phyloP scores from a whole-genome alignment of 352 stramenopile genomes.

The Pythium myriotylum region DNA sequence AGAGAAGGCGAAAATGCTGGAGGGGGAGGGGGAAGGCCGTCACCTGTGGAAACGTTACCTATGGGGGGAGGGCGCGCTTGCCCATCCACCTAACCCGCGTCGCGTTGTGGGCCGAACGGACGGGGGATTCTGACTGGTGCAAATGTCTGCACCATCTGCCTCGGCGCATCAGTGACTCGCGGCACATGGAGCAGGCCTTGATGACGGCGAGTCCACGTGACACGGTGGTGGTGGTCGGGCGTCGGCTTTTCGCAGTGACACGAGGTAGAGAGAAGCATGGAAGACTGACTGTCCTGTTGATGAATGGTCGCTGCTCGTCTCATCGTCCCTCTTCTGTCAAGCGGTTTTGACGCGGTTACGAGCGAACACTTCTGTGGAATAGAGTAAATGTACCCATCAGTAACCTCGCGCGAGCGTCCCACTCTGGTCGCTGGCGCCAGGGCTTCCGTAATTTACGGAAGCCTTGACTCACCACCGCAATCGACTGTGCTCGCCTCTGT shows the following conservation, averaged over 20 bases:
- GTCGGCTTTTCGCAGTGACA: too few relatives aligned
- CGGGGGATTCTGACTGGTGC: neutral
- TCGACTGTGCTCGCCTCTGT: too few relatives aligned
- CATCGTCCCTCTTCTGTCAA: neutral
- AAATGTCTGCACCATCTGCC: constrained; percentile 16
- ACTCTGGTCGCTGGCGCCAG: constrained; percentile 23
- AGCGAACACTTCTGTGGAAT: constrained; percentile 8
- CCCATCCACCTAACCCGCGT: constrained; percentile 2
- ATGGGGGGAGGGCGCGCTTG: too few relatives aligned
- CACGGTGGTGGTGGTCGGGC: too few relatives aligned
- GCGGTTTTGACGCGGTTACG: neutral
- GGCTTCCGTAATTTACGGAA: constrained; percentile 16
- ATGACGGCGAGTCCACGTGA: too few relatives aligned
- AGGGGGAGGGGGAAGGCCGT: constrained; percentile 2
- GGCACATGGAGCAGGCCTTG: too few relatives aligned
- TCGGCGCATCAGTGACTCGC: neutral
- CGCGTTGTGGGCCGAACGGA: neutral
- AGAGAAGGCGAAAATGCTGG: neutral
- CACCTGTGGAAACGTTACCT: constrained; percentile 2
- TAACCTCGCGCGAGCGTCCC: constrained; percentile 9
- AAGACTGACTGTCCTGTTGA: too few relatives aligned
- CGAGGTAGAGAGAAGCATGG: too few relatives aligned
- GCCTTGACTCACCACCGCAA: neutral
- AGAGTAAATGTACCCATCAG: constrained; percentile 9
- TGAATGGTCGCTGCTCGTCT: too few relatives aligned